Evolutionary conservation across 2,329 filamentous ascomycete species (phyloP).

Genomic region (Ophiosphaerella korrae): DNA sequence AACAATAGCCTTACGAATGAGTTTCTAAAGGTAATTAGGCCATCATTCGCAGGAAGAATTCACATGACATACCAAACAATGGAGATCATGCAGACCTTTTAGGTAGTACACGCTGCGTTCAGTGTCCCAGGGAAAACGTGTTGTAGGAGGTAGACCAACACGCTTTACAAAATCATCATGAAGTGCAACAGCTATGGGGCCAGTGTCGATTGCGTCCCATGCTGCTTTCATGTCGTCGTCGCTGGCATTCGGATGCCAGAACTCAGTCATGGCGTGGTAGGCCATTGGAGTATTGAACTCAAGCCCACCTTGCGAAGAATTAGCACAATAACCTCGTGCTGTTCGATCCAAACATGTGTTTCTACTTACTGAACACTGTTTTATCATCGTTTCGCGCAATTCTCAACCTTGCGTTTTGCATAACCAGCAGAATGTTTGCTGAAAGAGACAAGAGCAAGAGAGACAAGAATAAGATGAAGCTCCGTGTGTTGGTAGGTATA

Average conservation of each 20-base stretch:
- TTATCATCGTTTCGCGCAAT: conserved; percentile 20
- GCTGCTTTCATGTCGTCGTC: conserved; percentile 32
- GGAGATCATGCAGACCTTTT: conserved; percentile 42
- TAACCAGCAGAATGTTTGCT: conserved; percentile 35
- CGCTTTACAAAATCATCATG: conserved; percentile 32
- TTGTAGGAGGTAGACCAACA: conserved; percentile 31
- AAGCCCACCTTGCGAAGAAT: conserved; percentile 23
- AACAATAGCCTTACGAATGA: conserved; percentile 41
- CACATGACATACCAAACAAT: conserved; percentile 34
- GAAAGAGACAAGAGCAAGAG: conserved; percentile 37
- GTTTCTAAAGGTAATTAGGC: conserved; percentile 28
- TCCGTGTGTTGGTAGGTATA: conserved; percentile 31
- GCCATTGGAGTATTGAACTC: conserved; percentile 33
- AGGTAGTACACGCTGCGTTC: conserved; percentile 43
- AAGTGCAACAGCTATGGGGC: conserved; percentile 39
- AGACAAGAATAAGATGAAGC: conserved; percentile 33
- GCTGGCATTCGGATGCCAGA: conserved; percentile 38
- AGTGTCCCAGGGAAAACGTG: conserved; percentile 43
- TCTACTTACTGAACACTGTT: conserved; percentile 33
- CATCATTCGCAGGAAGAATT: neutral
- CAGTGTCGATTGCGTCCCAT: conserved; percentile 44
- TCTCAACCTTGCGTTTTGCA: conserved; percentile 31
- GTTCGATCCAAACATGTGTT: too few relatives aligned
- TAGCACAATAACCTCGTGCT: too few relatives aligned
- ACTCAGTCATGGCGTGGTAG: conserved; percentile 35